Conservation (phyloP, 169 alveolate genomes). For the Eimeria falciformis region DNA sequence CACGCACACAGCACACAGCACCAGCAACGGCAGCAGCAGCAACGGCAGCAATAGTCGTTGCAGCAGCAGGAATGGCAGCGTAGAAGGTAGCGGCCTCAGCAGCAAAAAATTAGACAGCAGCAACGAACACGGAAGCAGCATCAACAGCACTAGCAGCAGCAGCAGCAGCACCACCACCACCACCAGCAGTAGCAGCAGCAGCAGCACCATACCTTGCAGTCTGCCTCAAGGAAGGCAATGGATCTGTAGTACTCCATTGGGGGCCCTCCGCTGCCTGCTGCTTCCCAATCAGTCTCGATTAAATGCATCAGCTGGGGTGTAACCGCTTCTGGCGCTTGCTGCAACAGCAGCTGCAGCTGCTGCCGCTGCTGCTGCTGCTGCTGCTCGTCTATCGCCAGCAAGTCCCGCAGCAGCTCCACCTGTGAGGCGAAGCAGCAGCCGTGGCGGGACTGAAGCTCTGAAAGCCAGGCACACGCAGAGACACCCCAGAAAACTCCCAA, state of each 20-base stretch:
- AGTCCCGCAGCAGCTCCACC: constrained; percentile 72
- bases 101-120: background rate
- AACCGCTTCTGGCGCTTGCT: constrained; percentile 49
- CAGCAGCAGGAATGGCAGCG: background rate
- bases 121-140: background rate
- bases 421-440: constrained; percentile 75
- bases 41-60: background rate
- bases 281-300: constrained; percentile 28
- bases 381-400: constrained; percentile 49
- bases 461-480: background rate
- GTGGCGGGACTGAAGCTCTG: constrained; percentile 48
- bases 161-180: constrained; percentile 13
- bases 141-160: background rate
- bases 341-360: constrained; percentile 30
- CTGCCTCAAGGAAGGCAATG: constrained; percentile 64
- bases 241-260: constrained; percentile 49
- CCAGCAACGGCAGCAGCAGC: background rate
- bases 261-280: constrained; percentile 6
- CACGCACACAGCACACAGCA: background rate
- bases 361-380: constrained; percentile 61
- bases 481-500: too few species aligned
- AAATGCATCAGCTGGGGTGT: constrained; percentile 59
- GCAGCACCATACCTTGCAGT: constrained; percentile 63
- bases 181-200: background rate
- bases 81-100: background rate